Evolutionary conservation across 768 basidiomycete genomes (phyloP), one percentile per base, ranked within the genome.

Genomic region (Pleurotus platypus): DNA sequence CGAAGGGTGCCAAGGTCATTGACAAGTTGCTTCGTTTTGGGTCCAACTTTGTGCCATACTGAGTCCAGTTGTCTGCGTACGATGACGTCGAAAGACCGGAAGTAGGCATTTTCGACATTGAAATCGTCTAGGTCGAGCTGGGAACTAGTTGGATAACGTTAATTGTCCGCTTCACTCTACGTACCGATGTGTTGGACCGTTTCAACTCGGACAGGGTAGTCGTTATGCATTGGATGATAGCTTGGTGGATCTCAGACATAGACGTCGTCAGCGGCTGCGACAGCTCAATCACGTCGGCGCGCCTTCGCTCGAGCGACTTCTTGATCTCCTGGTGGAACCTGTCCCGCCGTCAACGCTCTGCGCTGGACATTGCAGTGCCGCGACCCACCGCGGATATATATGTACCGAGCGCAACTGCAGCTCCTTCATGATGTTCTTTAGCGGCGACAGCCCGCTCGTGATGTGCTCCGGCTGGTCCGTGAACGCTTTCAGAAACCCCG

Each of bases 401-500:
- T 92, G 86, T 5, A 94, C 93, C n/a, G 79, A 85, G 18, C 91
- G 83, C 46, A 98, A 75, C 61, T 94, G 92, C 5, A 98, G 79
- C 67, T 96, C 93, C 59, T 94, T 93, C 83, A 99, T 86, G 60
- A 96, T 89, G 54, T 88, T 94, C 64, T 87, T 89, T 16, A 99
- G 75, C 1, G 97, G 97, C 1, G 92, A 93, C 69, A 98, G 72
- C 1, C 95, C 96, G 60, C 85, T 92, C 0, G 90, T 94, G 59
- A 99, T 97, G 60, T 89, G 85, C 69, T 98, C 97, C 3, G 96
- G 94, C 64, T 98, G 90, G 69, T 98, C 97, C 2, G 94, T 92
- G 67, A 99, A 97, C 0, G 94, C 97, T 70, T 99, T 98, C 61
- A 98, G 75, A 70, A 98, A 99, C 1, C 96, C 96, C 2, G 77